phyloP scores from a whole-genome alignment of 2,329 filamentous ascomycete species.

The Hypocreales sp. region DNA sequence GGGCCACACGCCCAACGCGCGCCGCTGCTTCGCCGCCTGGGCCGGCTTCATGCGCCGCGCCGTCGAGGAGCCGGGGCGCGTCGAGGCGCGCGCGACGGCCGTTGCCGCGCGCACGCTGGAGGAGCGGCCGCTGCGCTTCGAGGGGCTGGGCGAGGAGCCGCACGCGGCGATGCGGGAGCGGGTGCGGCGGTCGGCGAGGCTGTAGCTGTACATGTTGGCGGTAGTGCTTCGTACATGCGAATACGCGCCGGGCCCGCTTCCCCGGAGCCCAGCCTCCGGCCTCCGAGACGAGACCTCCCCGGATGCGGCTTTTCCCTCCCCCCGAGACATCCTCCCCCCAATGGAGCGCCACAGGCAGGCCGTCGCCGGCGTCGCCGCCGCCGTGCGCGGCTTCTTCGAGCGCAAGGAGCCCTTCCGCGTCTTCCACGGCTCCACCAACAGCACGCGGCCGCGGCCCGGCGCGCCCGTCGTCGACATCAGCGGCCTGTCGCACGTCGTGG shows the following conservation, averaged over 20 bases:
- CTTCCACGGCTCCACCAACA: slow-evolving; percentile 65
- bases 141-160: slow-evolving; percentile 23
- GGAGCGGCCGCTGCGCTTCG: slow-evolving; percentile 29
- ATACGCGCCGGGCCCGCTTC: too few species aligned
- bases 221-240: too few species aligned
- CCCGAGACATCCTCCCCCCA: too few species aligned
- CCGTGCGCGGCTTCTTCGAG: slow-evolving; percentile 32
- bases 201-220: too few species aligned
- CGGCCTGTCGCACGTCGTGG: slow-evolving; percentile 45
- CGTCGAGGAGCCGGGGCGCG: slow-evolving; percentile 16
- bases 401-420: slow-evolving; percentile 50
- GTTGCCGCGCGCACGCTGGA: slow-evolving; percentile 35
- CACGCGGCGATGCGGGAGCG: slow-evolving; percentile 26
- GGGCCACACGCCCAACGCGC: slow-evolving; percentile 24
- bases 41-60: slow-evolving; percentile 35
- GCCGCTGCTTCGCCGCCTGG: slow-evolving; percentile 39
- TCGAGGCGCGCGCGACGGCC: slow-evolving; percentile 24
- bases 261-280: too few species aligned
- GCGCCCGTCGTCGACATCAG: slow-evolving; percentile 45
- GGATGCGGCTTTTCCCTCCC: too few species aligned
- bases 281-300: too few species aligned
- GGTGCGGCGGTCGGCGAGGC: too few species aligned
- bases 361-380: slow-evolving; percentile 29
- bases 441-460: slow-evolving; percentile 30
- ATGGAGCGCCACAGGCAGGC: slow-evolving; percentile 36